Percentiles rank a stretch among this genome's conserved stretches.
Evolutionary conservation across 139 green algal genomes (phyloP).

Genomic region (Dunaliella primolecta): DNA sequence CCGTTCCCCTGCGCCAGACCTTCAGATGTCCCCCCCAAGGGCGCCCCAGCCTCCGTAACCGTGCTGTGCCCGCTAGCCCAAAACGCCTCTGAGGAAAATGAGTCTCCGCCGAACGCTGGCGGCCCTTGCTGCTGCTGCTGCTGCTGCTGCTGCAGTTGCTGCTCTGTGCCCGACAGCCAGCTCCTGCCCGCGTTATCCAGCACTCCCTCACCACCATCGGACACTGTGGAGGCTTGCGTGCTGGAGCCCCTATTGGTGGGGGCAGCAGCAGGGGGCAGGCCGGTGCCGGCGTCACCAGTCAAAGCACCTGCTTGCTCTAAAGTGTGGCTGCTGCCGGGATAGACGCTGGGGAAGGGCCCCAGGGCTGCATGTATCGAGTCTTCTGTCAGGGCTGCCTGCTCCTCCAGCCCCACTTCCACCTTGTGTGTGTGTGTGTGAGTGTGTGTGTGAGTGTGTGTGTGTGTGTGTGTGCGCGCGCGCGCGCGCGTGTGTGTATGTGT

Average conservation of each 20-base stretch:
- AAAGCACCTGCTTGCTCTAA: neutral
- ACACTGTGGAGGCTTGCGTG: neutral
- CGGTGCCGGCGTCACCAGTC: neutral
- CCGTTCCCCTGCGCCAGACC: neutral
- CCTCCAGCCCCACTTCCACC: neutral
- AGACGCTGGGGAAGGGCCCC: no score
- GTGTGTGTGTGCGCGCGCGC: conserved; percentile 2
- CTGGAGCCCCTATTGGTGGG: neutral
- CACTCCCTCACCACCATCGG: neutral
- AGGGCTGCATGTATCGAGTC: no score
- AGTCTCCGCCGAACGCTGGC: neutral
- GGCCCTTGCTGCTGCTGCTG: neutral
- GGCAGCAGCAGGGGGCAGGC: neutral
- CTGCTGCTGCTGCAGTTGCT: neutral
- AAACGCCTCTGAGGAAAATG: neutral
- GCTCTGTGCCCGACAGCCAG: neutral
- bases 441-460: conserved; percentile 10
- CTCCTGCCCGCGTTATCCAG: neutral
- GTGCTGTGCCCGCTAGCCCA: neutral
- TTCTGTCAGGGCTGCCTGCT: neutral
- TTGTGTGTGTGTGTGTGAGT: conserved; percentile 10
- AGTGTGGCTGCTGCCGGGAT: neutral
- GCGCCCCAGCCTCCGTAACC: no score
- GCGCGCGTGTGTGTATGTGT: neutral
- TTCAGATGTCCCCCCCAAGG: neutral